Evolutionary conservation across 371 early-diverging fungal species (phyloP).

Genomic region (Mortierella sp.): DNA sequence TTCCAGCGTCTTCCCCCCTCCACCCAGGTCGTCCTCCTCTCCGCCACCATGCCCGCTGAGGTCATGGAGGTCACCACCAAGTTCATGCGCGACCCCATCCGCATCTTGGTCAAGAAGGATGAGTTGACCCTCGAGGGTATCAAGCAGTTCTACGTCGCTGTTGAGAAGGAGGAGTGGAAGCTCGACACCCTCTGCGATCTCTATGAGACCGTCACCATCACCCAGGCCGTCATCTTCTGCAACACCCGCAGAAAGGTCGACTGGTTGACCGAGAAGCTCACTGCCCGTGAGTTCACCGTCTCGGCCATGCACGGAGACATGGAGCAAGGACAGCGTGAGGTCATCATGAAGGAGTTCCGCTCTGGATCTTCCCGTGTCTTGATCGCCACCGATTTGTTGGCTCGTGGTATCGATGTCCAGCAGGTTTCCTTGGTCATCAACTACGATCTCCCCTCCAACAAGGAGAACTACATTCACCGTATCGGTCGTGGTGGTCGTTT

Average conservation of each 20-base stretch:
- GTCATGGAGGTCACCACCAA: constrained; percentile 92
- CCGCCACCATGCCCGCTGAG: constrained; percentile 94
- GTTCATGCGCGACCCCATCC: constrained; percentile 93
- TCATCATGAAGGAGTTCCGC: constrained; percentile 98
- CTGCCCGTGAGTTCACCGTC: constrained; percentile 89
- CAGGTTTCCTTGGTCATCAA: constrained; percentile 99
- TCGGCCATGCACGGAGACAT: constrained; percentile 98
- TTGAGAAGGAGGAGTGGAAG: constrained; percentile 93
- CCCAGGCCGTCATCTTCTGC: constrained; percentile 97
- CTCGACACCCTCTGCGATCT: constrained; percentile 93
- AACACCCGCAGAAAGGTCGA: constrained; percentile 96
- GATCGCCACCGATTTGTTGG: constrained; percentile 98
- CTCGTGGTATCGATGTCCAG: constrained; percentile 99
- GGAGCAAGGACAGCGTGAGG: constrained; percentile 96
- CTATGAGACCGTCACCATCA: constrained; percentile 91
- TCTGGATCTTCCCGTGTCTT: constrained; percentile 95
- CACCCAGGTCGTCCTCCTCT: constrained; percentile 91
- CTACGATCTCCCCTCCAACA: constrained; percentile 97
- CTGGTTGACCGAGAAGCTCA: constrained; percentile 88
- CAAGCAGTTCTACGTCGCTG: constrained; percentile 94
- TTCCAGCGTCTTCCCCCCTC: constrained; percentile 87
- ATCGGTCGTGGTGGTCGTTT: constrained; percentile 99
- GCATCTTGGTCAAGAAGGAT: constrained; percentile 96
- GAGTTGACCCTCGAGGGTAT: constrained; percentile 95
- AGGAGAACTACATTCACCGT: constrained; percentile 98